Evolutionary conservation across 768 basidiomycete genomes (phyloP).

Genomic region (Strobilomyces dryophilus): DNA sequence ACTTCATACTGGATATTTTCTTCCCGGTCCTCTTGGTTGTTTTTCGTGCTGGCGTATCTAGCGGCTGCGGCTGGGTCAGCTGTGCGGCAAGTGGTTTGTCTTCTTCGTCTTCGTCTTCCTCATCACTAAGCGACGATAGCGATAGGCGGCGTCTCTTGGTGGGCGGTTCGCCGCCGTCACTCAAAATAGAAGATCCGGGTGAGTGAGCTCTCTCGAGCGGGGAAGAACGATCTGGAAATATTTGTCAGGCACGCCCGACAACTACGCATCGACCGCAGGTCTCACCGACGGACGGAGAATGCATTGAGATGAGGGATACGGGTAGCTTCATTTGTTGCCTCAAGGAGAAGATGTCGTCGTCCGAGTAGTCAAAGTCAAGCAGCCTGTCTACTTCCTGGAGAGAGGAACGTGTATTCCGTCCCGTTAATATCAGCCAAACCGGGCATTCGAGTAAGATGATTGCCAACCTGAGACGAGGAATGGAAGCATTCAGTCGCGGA

Average conservation of each 20-base stretch:
- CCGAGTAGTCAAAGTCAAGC: constrained; percentile 73
- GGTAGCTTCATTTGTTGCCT: constrained; percentile 66
- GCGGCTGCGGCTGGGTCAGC: constrained; percentile 29
- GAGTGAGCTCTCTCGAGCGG: constrained; percentile 17
- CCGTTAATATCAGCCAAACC: constrained; percentile 15
- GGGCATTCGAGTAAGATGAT: constrained; percentile 8
- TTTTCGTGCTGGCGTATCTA: constrained; percentile 30
- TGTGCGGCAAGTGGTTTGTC: constrained; percentile 53
- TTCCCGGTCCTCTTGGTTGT: constrained; percentile 47
- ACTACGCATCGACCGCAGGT: neutral
- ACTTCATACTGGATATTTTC: constrained; percentile 53
- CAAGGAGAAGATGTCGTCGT: constrained; percentile 65
- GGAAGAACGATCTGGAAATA: constrained; percentile 23
- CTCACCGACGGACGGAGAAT: constrained; percentile 53
- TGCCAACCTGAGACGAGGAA: constrained; percentile 21
- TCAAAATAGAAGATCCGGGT: constrained; percentile 40
- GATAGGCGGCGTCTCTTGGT: constrained; percentile 53
- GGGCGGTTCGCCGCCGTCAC: constrained; percentile 44
- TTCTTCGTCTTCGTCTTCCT: constrained; percentile 52
- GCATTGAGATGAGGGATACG: constrained; percentile 46
- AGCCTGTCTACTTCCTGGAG: constrained; percentile 71
- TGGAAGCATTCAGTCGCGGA: constrained; percentile 12
- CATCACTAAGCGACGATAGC: constrained; percentile 49
- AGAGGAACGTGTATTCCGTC: constrained; percentile 1
- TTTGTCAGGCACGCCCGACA: constrained; percentile 1